Evolutionary conservation across 192 early-diverging fungal species (phyloP).

Genomic region (Rhizophagus prolifer): DNA sequence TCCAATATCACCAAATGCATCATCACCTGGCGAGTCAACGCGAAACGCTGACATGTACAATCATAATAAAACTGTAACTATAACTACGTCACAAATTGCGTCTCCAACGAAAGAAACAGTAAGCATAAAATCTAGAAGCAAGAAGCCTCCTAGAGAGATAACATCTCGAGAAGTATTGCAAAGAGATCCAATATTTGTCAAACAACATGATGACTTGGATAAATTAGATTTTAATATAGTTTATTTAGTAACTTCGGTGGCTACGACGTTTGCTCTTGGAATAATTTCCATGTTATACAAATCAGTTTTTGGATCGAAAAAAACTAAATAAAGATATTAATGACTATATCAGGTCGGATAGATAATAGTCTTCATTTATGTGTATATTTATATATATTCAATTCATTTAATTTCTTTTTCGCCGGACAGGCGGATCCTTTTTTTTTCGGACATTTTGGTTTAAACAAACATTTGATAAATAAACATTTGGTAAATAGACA

Average conservation of each 20-base stretch:
- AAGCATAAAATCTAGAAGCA: not conserved
- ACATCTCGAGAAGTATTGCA: not conserved
- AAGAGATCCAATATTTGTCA: not conserved
- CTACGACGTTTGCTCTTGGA: not conserved
- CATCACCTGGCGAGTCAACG: not conserved
- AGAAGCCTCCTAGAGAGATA: not conserved
- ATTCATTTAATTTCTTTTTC: no score
- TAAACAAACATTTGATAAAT: no score
- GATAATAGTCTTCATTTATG: not conserved
- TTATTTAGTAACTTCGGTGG: not conserved
- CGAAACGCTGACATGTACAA: not conserved
- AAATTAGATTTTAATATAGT: not conserved
- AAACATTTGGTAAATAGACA: no score
- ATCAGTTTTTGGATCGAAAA: not conserved
- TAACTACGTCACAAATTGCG: not conserved
- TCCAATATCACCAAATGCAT: not conserved
- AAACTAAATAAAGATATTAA: not conserved
- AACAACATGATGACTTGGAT: not conserved
- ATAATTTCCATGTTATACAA: not conserved
- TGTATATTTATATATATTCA: no score
- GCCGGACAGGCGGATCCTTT: not conserved
- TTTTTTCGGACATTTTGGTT: no score
- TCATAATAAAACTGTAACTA: not conserved
- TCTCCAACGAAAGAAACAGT: not conserved
- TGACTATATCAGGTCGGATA: not conserved